Evolutionary conservation across 2,329 filamentous ascomycete genomes (phyloP).

Genomic region (Ceratocystis papillata): DNA sequence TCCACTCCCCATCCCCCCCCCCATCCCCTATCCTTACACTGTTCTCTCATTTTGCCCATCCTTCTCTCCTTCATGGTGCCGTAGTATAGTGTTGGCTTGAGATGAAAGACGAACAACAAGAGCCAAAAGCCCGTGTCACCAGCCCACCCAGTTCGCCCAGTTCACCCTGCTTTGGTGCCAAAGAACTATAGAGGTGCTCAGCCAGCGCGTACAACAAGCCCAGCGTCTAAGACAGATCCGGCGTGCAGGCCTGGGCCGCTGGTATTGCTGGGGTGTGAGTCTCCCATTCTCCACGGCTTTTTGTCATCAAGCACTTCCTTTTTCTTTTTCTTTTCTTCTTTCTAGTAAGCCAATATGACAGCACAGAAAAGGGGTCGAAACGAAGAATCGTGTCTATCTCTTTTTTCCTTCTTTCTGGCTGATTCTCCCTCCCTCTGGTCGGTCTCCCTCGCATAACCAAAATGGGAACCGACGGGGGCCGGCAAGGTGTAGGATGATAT

Average conservation of each 20-base stretch:
- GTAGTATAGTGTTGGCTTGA: too few species aligned
- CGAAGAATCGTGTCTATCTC: not conserved
- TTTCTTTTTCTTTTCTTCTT: not conserved
- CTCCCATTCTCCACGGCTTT: not conserved
- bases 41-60: not conserved
- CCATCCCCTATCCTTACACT: not conserved
- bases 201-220: too few species aligned
- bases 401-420: not conserved
- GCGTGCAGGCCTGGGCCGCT: too few species aligned
- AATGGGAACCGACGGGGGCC: too few species aligned
- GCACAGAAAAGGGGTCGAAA: constrained; percentile 10
- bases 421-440: not conserved
- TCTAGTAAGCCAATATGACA: not conserved
- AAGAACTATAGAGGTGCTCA: too few species aligned
- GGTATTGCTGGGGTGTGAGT: too few species aligned
- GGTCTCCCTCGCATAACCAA: not conserved
- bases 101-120: too few species aligned
- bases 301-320: not conserved
- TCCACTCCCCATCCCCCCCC: not conserved
- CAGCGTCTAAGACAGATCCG: not conserved
- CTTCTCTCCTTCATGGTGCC: not conserved
- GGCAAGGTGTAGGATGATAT: not conserved
- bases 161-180: not conserved
- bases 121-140: not conserved
- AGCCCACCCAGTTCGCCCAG: not conserved